phyloP scores from a whole-genome alignment of 192 early-diverging fungal genomes.

The Gorgonomyces haynaldii region DNA sequence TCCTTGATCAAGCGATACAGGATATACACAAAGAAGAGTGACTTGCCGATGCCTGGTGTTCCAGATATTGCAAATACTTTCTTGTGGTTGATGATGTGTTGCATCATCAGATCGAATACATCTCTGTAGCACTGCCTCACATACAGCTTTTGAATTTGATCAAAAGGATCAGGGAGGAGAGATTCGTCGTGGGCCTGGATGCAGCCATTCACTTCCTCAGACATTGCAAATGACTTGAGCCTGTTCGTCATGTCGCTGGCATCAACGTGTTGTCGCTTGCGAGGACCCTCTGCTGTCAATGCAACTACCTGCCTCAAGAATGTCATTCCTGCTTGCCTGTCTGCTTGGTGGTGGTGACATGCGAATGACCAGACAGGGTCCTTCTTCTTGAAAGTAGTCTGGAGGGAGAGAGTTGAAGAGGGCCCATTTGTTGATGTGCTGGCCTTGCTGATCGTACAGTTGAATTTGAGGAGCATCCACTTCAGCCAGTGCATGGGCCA shows the following conservation, averaged over 20 bases:
- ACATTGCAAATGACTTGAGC: constrained; percentile 9
- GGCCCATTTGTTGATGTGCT: background rate
- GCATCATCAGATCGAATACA: constrained; percentile 12
- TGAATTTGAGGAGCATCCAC: constrained; percentile 2
- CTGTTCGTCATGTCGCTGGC: constrained; percentile 6
- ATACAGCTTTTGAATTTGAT: constrained; percentile 12
- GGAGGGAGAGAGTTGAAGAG: background rate
- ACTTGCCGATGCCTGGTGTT: constrained; percentile 18
- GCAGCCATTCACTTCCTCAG: constrained; percentile 5
- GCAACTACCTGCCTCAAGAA: background rate
- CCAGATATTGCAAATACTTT: constrained; percentile 19
- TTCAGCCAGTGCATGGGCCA: background rate
- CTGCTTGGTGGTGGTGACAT: background rate
- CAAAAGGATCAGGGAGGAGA: constrained; percentile 10
- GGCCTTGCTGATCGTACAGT: constrained; percentile 4
- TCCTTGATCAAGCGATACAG: constrained; percentile 16
- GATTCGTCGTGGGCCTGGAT: constrained; percentile 1
- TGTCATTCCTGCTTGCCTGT: constrained; percentile 2
- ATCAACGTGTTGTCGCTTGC: background rate
- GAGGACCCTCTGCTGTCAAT: constrained; percentile 1
- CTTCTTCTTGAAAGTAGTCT: background rate
- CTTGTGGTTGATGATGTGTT: background rate
- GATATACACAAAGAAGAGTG: constrained; percentile 17
- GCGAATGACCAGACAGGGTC: background rate
- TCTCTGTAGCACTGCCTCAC: constrained; percentile 17